Percentiles rank a stretch among this genome's conserved stretches.
Conservation (phyloP, 129 eudicot species). For the carrot (Daucus carota) region DNA sequence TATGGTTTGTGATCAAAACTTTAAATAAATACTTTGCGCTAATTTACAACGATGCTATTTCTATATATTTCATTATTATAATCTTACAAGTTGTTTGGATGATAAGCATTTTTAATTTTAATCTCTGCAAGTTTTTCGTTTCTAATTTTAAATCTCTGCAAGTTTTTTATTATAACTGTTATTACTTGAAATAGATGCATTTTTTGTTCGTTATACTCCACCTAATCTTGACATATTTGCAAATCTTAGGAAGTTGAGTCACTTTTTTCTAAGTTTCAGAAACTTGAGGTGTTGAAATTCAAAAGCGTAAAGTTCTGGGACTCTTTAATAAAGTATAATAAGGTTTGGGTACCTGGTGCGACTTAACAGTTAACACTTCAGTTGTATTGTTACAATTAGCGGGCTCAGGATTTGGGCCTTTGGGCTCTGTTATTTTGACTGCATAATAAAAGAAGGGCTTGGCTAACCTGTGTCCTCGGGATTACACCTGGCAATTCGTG, state of each 20-base stretch:
- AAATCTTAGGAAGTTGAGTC: background rate
- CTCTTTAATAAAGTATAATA: background rate
- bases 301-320: background rate
- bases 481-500: too few relatives aligned
- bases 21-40: too few relatives aligned
- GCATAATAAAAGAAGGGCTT: background rate
- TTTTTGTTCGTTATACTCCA: too few relatives aligned
- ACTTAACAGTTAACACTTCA: background rate
- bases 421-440: background rate
- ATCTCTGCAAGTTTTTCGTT: too few relatives aligned
- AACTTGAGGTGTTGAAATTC: background rate
- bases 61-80: too few relatives aligned
- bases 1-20: background rate
- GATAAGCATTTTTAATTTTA: too few relatives aligned
- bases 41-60: too few relatives aligned
- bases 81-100: too few relatives aligned
- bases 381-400: background rate
- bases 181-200: too few relatives aligned
- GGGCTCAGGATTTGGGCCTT: background rate
- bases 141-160: too few relatives aligned
- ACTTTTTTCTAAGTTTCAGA: background rate
- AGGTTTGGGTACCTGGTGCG: background rate
- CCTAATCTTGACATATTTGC: background rate
- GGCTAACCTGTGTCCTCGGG: too few relatives aligned
- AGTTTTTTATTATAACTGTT: too few relatives aligned